These are phyloP conservation scores for Claviceps sp. DNA, from an alignment of 2,329 filamentous ascomycete genomes.

Conservation along the genomic window DNA sequence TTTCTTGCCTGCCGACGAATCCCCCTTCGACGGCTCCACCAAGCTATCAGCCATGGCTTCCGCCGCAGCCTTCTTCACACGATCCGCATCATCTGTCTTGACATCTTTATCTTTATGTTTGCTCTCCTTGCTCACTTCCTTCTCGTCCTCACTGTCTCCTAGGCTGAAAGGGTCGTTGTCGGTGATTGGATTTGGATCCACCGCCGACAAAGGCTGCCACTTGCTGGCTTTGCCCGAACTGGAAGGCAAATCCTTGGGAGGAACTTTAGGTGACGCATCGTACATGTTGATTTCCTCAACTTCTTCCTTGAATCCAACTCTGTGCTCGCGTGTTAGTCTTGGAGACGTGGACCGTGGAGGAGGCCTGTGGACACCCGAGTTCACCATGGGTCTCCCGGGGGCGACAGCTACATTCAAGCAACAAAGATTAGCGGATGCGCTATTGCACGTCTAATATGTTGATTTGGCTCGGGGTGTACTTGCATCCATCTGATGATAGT, in stretches of 20 bases:
- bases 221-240: slow-evolving; percentile 65
- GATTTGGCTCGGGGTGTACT: slow-evolving; percentile 16
- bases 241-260: slow-evolving; percentile 34
- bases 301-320: slow-evolving; percentile 44
- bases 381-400: slow-evolving; percentile 32
- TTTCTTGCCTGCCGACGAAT: slow-evolving; percentile 20
- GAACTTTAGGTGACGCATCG: slow-evolving; percentile 44
- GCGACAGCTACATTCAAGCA: slow-evolving; percentile 13
- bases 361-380: slow-evolving; percentile 70
- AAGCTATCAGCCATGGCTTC: slow-evolving; percentile 46
- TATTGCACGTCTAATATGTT: background rate
- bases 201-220: slow-evolving; percentile 84
- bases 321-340: slow-evolving; percentile 33
- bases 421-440: background rate
- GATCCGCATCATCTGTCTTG: slow-evolving; percentile 45
- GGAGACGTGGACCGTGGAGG: slow-evolving; percentile 39
- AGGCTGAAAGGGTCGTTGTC: slow-evolving; percentile 96
- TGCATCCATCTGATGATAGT: slow-evolving; percentile 49
- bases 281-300: slow-evolving; percentile 75
- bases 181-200: slow-evolving; percentile 67
- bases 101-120: slow-evolving; percentile 38
- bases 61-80: slow-evolving; percentile 51
- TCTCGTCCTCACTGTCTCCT: slow-evolving; percentile 91
- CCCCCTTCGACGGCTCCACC: slow-evolving; percentile 26
- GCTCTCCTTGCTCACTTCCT: slow-evolving; percentile 32